These are phyloP conservation scores for Suillus bovinus DNA, from an alignment of 768 basidiomycete genomes.

Conservation along the genomic window DNA sequence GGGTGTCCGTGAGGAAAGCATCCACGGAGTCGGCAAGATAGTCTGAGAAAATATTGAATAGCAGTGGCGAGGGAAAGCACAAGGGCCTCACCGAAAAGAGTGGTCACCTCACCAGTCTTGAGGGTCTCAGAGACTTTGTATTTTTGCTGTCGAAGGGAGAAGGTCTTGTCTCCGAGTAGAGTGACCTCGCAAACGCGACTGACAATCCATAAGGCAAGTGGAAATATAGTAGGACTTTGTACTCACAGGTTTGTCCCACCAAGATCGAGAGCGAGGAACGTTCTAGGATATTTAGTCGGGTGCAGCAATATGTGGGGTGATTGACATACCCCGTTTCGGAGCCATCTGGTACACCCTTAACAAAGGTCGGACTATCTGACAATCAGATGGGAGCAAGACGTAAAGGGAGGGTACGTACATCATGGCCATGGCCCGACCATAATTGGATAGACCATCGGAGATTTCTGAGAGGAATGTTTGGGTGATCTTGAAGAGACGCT, in stretches of 20 bases:
- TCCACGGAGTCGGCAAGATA: conserved; percentile 98
- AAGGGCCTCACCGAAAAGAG: conserved; percentile 71
- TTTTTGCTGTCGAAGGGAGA: conserved; percentile 90
- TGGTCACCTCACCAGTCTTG: conserved; percentile 88
- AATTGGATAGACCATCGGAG: conserved; percentile 65
- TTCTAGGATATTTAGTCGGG: conserved; percentile 46
- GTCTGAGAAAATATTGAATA: conserved; percentile 49
- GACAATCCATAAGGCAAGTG: conserved; percentile 8
- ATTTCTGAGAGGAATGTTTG: conserved; percentile 82
- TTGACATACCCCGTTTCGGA: conserved; percentile 82
- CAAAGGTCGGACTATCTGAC: conserved; percentile 78
- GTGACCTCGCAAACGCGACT: conserved; percentile 95
- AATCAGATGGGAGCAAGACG: background rate
- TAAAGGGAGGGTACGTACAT: conserved; percentile 57
- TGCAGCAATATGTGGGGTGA: conserved; percentile 10
- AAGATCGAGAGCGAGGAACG: conserved; percentile 94
- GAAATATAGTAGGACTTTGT: background rate
- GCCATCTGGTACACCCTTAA: conserved; percentile 93
- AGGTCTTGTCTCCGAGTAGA: conserved; percentile 87
- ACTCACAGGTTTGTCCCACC: conserved; percentile 97
- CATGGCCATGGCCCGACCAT: conserved; percentile 89
- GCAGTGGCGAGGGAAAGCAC: conserved; percentile 6
- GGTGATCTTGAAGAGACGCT: conserved; percentile 68
- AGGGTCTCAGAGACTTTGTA: conserved; percentile 93
- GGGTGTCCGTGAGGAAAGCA: conserved; percentile 75